Evolutionary conservation across 148 eudicot genomes (phyloP), one percentile per base, ranked within the genome.

Genomic region (Heliosperma pusillum): DNA sequence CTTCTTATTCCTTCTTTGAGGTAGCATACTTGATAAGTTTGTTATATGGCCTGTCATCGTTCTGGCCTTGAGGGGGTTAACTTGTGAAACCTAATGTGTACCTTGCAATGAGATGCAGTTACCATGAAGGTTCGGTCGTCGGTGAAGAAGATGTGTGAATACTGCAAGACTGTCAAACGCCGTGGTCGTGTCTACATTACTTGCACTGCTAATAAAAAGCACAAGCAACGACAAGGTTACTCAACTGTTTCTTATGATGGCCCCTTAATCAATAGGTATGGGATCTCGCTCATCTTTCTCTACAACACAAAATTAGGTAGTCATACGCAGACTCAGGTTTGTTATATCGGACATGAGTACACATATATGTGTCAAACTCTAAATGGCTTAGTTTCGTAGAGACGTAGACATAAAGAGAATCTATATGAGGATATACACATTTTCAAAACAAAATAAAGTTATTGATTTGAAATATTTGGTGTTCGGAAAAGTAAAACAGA

Each of bases 111-210:
- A 27, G 2, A 6, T 47, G 74, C 80, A 86, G 89, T 68, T 69
- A 76, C 64, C 71, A 90, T 90, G 89, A 92, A 90, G 90, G 94
- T 90, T 19, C 79, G 97, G 27, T 88, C 96, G 69, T 90, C 96
- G 7, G 90, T 90, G 70, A 92, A 85, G 86, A 92, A 88, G 85
- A 88, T 92, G 97, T 90, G 97, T 10, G 96, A 92, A 82, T 92
- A 76, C 42, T 92, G 97, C 79, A 85, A 74, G 85, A 89, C 90
- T 77, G 84, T 90, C 67, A 92, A 92, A 80, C 96, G 96, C 12
- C 87, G 87, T 69, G 97, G 97, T 3, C 79, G 93, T 24, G 93
- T 92, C 3, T 90, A 87, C 70, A 82, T 92, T 27, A 76, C 83
- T 27, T 92, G 97, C 84, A 66, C 84, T 1, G 87, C 87, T 66